Base-by-base conservation (phyloP, 2,329 filamentous ascomycete genomes). In the Albifimbria verrucaria region DNA sequence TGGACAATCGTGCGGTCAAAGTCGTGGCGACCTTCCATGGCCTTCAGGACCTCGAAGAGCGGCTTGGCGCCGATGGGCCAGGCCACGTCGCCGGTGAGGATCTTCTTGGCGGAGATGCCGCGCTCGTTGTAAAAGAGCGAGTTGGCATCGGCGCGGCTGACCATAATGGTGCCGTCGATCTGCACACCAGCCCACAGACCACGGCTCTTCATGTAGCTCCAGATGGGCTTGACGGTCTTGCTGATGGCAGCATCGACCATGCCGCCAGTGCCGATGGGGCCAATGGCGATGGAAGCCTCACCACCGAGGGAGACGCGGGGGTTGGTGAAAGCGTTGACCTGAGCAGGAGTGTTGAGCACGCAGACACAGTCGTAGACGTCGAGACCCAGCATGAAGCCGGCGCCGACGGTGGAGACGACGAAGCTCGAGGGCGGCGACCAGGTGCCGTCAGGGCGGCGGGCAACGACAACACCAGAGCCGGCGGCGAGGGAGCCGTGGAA, bases 201-300 rank as follows among this genome's bases (percentile, higher is more conserved):
- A 26, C 89, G 80, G 57, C 85, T 89, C 73, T 93, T 93, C 69
- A 92, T 82, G 65, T 94, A 94, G 25, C 86, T 91, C 78, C 87
- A 93, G 7, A 92, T 79, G 0, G 90, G 89, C 24, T 83, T 77
- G 58, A 56, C 63, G 0, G 64, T 65, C 57, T 62, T 63, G 45
- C 60, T 63, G 0, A 67, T 55, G 0, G 68, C 67, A 10, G 68
- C 61, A 36, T 72, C 70, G 17, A 90, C 70, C 2, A 86, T 74
- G 7, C 81, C 86, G 17, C 88, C 88, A 3, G 85, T 73, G 9
- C 88, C 81, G 1, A 83, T 70, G 4, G 72, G 73, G 1, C 73
- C 82, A 3, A 87, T 79, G n/a, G 83, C 79, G 15, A 85, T 81
- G 53, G 83, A 86, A n/a, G 89, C 73, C 62, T 88, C 86, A 15